Conservation (phyloP, 2,329 filamentous ascomycete species). For the Fusarium nematophilum region DNA sequence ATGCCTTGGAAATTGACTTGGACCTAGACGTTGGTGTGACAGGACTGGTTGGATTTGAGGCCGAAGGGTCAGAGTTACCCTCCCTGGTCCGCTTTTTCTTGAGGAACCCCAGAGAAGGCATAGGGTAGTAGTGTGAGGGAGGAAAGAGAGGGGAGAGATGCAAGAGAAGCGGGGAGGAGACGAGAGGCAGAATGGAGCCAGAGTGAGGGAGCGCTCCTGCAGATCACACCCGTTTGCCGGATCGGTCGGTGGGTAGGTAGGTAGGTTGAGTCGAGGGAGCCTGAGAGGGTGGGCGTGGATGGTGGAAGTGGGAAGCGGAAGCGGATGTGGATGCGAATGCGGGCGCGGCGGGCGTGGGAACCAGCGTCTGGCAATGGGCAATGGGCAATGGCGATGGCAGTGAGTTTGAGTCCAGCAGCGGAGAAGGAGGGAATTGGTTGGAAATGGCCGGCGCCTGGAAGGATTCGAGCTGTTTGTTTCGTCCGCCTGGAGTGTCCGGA, state of each 20-base stretch:
- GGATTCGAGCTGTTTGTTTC: constrained; percentile 36
- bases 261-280: constrained; percentile 8
- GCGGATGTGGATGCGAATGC: not conserved
- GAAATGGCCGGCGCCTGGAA: constrained; percentile 25
- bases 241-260: constrained; percentile 29
- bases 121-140: constrained; percentile 55
- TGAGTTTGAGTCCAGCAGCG: not conserved
- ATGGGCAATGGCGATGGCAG: not conserved
- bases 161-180: constrained; percentile 31
- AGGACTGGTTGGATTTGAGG: constrained; percentile 73
- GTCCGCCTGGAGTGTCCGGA: constrained; percentile 17
- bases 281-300: constrained; percentile 7
- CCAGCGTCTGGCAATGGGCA: constrained; percentile 2
- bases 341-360: constrained; percentile 13
- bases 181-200: constrained; percentile 30
- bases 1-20: constrained; percentile 59
- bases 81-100: constrained; percentile 99
- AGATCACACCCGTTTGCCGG: constrained; percentile 40
- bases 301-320: not conserved
- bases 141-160: constrained; percentile 29
- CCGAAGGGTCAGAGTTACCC: constrained; percentile 76
- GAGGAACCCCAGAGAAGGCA: constrained; percentile 96
- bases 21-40: constrained; percentile 65
- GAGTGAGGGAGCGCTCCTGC: constrained; percentile 37
- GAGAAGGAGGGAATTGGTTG: constrained; percentile 15